Percentiles rank a stretch among this genome's conserved stretches.
These are phyloP conservation scores for Phalaenopsis equestris DNA, from an alignment of 106 monocot species.

Conservation along the genomic window DNA sequence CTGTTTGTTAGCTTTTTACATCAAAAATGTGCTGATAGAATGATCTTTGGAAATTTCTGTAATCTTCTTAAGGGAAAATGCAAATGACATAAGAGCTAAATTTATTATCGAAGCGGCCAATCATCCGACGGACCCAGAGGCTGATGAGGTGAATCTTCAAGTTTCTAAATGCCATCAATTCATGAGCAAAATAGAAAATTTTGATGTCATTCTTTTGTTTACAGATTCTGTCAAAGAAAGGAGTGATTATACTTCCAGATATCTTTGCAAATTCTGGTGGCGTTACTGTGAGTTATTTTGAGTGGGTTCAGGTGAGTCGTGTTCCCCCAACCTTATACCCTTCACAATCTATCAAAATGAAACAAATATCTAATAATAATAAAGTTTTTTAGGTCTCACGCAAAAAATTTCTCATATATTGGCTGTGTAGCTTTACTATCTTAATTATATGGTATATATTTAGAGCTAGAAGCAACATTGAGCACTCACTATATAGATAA, in stretches of 20 bases:
- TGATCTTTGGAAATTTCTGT: background rate
- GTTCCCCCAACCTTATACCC: too few species aligned
- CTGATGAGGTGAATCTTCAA: constrained; percentile 49
- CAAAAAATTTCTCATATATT: background rate
- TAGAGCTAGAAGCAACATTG: background rate
- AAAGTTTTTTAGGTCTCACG: background rate
- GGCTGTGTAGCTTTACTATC: background rate
- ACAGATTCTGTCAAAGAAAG: constrained; percentile 88
- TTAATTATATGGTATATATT: background rate
- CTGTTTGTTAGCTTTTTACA: background rate
- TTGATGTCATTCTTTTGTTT: background rate
- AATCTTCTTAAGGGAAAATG: constrained; percentile 43
- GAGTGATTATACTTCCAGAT: constrained; percentile 77
- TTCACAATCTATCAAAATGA: too few species aligned
- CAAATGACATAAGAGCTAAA: constrained; percentile 64
- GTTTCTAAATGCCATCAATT: background rate
- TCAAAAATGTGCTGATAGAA: background rate
- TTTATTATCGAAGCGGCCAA: constrained; percentile 84
- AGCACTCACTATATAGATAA: background rate
- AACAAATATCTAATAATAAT: too few species aligned
- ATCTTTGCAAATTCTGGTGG: constrained; percentile 88
- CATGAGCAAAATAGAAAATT: background rate
- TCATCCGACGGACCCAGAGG: constrained; percentile 81
- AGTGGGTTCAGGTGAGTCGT: constrained; percentile 84
- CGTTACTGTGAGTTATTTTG: constrained; percentile 92